Evolutionary conservation across 257 asterid species (phyloP).

Genomic region (Henckelia pumila): DNA sequence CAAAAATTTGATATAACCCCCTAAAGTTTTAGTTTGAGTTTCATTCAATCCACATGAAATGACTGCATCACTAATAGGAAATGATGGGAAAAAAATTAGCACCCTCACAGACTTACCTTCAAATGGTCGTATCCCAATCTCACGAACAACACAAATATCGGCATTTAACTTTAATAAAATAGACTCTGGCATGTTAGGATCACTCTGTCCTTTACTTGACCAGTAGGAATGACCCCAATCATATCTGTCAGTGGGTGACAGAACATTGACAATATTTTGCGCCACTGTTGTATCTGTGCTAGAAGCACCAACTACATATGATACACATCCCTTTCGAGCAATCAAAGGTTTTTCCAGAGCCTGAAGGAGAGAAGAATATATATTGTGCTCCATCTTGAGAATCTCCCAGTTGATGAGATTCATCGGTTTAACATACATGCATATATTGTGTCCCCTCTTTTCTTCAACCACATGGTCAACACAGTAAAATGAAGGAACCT

Average conservation of each 20-base stretch:
- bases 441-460: conserved; percentile 7
- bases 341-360: conserved; percentile 29
- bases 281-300: conserved; percentile 42
- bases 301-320: conserved; percentile 46
- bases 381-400: conserved; percentile 41
- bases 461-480: conserved; percentile 29
- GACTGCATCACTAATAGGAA: background rate
- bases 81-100: conserved; percentile 12
- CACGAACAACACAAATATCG: conserved; percentile 41
- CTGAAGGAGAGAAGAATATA: conserved; percentile 36
- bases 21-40: too few relatives aligned
- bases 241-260: conserved; percentile 34
- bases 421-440: conserved; percentile 28
- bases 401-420: conserved; percentile 31
- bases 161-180: conserved; percentile 39
- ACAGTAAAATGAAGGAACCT: conserved; percentile 40
- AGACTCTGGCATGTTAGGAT: conserved; percentile 52
- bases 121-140: conserved; percentile 50
- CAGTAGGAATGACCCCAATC: conserved; percentile 37
- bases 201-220: conserved; percentile 56
- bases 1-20: too few relatives aligned
- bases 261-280: conserved; percentile 37
- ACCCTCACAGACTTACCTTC: conserved; percentile 39
- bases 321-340: conserved; percentile 33
- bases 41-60: too few relatives aligned